These are phyloP conservation scores for Cetradonia linearis DNA, from an alignment of 495 filamentous ascomycete species.

Conservation along the genomic window DNA sequence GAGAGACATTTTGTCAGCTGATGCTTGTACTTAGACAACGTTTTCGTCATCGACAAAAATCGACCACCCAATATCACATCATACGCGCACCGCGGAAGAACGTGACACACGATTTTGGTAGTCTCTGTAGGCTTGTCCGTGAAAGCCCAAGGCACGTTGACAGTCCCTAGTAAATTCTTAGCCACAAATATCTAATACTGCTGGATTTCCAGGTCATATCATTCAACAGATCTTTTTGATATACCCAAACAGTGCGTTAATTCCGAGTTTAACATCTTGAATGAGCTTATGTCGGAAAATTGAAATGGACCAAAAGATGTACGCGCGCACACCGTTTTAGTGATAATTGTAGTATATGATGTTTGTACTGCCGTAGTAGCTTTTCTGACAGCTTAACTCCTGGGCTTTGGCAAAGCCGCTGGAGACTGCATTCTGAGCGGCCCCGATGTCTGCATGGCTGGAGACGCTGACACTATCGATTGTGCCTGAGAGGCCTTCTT, in stretches of 20 bases:
- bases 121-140: constrained; percentile 11
- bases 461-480: constrained; percentile 8
- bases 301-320: too few relatives aligned
- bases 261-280: constrained; percentile 11
- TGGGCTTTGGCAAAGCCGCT: not conserved
- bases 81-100: constrained; percentile 17
- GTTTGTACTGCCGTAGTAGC: too few relatives aligned
- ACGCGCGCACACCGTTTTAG: too few relatives aligned
- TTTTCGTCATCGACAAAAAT: constrained; percentile 18
- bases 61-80: constrained; percentile 15
- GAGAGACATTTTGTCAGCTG: constrained; percentile 15
- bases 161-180: not conserved
- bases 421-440: constrained; percentile 13
- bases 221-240: not conserved
- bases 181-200: not conserved
- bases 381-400: too few relatives aligned
- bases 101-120: constrained; percentile 17
- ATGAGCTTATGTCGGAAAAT: too few relatives aligned
- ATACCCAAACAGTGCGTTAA: constrained; percentile 10
- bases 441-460: constrained; percentile 17
- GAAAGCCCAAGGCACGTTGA: constrained; percentile 15
- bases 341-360: too few relatives aligned
- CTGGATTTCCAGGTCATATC: not conserved
- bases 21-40: constrained; percentile 9
- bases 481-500: constrained; percentile 15